phyloP scores from a whole-genome alignment of 2,329 filamentous ascomycete genomes.

The Penicillium decumbens region DNA sequence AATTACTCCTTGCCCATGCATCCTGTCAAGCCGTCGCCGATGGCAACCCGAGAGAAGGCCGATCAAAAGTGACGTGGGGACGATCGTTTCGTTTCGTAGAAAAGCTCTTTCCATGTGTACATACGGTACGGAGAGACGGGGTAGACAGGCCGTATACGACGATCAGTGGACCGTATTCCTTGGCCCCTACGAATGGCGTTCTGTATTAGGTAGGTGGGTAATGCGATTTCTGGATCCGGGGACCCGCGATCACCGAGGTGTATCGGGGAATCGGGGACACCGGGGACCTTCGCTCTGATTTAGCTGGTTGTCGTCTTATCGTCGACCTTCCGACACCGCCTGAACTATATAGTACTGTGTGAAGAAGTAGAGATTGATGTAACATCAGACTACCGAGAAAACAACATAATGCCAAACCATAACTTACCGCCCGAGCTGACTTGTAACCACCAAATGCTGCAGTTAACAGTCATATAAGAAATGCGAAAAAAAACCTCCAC shows the following conservation, averaged over 20 bases:
- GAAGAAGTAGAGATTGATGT: background rate
- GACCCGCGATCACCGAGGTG: background rate
- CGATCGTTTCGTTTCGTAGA: slow-evolving; percentile 1
- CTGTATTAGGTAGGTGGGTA: slow-evolving; percentile 6
- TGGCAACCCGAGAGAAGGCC: background rate
- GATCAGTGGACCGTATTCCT: background rate
- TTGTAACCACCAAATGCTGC: too few species aligned
- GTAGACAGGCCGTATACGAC: background rate
- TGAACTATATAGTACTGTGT: background rate
- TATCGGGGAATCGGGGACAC: background rate
- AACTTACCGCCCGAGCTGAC: too few species aligned
- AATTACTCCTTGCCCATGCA: background rate
- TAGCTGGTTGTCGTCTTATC: too few species aligned
- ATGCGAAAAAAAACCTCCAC: too few species aligned
- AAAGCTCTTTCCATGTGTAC: background rate
- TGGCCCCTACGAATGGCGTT: background rate
- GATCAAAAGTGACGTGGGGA: background rate
- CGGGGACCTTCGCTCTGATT: background rate
- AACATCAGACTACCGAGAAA: too few species aligned
- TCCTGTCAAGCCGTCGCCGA: too few species aligned
- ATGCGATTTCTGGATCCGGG: background rate
- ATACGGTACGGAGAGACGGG: too few species aligned
- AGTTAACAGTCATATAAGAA: too few species aligned
- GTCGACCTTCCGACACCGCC: too few species aligned
- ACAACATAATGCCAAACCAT: too few species aligned